Conservation (phyloP, 768 basidiomycete genomes). For the Hypholoma sublateritium region DNA sequence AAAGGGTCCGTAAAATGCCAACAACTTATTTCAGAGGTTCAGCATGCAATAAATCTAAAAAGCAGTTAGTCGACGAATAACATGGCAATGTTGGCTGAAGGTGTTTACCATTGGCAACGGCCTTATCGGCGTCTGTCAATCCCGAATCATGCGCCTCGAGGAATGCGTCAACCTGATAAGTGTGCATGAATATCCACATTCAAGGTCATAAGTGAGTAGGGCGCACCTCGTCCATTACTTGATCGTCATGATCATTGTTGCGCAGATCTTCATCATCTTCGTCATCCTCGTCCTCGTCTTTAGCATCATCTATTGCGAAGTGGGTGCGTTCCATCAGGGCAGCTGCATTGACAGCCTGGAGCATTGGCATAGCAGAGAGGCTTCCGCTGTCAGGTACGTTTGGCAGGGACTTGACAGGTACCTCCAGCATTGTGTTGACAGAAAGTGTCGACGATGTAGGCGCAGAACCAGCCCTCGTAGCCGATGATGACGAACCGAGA, state of each 20-base stretch:
- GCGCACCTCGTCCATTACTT: conserved; percentile 86
- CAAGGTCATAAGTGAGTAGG: conserved; percentile 1
- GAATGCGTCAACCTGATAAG: conserved; percentile 81
- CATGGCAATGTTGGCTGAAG: not conserved
- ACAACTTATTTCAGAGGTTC: conserved; percentile 50
- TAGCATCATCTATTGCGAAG: conserved; percentile 96
- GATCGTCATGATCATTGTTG: conserved; percentile 56
- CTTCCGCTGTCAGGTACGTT: conserved; percentile 36
- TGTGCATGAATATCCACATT: conserved; percentile 2
- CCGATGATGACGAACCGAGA: conserved; percentile 32
- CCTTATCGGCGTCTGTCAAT: conserved; percentile 75
- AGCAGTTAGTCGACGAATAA: conserved; percentile 5
- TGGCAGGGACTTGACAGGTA: conserved; percentile 24
- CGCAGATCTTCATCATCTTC: conserved; percentile 60
- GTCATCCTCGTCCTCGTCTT: conserved; percentile 78
- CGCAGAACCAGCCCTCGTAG: conserved; percentile 6
- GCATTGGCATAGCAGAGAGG: conserved; percentile 61
- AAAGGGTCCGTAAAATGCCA: not conserved
- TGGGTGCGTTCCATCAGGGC: conserved; percentile 89
- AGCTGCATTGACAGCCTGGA: conserved; percentile 77
- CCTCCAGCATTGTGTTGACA: conserved; percentile 41
- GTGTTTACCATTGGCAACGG: conserved; percentile 68
- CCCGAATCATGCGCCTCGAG: conserved; percentile 91
- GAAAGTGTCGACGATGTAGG: conserved; percentile 43
- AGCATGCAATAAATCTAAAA: conserved; percentile 57